Evolutionary conservation across 495 filamentous ascomycete species (phyloP).

Genomic region (Cenococcum geophilum): DNA sequence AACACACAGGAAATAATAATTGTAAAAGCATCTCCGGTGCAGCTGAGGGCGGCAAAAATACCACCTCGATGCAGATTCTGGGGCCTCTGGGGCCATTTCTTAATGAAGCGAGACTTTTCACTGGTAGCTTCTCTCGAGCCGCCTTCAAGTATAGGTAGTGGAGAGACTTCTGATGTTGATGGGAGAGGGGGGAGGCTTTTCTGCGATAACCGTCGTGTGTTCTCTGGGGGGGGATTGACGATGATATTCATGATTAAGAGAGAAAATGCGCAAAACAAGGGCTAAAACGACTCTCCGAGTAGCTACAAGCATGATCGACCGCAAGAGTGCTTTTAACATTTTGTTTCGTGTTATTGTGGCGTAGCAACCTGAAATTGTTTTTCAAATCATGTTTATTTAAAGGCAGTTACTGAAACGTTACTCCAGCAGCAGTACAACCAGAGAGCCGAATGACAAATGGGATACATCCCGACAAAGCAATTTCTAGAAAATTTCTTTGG

Average conservation of each 20-base stretch:
- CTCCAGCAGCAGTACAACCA: too few relatives aligned
- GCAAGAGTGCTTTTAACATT: too few relatives aligned
- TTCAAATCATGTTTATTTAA: too few relatives aligned
- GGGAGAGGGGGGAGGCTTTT: neutral
- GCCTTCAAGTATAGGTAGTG: neutral
- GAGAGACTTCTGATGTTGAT: neutral
- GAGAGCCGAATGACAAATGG: too few relatives aligned
- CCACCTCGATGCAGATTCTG: conserved; percentile 6
- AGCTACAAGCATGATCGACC: too few relatives aligned
- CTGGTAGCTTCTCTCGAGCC: neutral
- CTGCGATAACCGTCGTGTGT: neutral
- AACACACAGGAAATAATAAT: conserved; percentile 13
- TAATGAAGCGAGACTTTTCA: conserved; percentile 1
- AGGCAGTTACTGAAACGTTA: too few relatives aligned
- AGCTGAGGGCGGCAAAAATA: conserved; percentile 11
- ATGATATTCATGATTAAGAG: neutral
- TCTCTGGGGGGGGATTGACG: neutral
- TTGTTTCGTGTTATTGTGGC: too few relatives aligned
- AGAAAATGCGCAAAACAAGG: neutral
- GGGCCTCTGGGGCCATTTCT: conserved; percentile 12
- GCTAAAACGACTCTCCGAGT: neutral
- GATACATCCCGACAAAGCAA: too few relatives aligned
- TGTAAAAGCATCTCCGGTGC: conserved; percentile 10
- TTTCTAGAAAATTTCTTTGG: too few relatives aligned
- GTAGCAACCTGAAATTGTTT: too few relatives aligned